Conservation (phyloP, 306 rosid genomes). For the Quercus rubra region DNA sequence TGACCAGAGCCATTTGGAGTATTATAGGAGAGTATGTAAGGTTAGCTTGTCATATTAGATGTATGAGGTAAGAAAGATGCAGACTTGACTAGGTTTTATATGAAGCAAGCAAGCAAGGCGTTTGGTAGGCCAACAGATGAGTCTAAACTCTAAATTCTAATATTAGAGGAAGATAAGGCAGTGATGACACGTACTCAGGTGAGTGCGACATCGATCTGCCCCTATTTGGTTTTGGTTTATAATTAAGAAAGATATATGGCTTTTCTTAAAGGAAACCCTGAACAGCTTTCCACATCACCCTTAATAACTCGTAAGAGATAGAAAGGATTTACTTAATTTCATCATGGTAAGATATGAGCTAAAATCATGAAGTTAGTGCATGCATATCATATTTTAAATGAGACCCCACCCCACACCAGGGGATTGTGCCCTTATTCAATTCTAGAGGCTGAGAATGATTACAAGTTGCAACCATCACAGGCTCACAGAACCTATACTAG, state of each 20-base stretch:
- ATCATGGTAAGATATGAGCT: not conserved
- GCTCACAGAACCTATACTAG: not conserved
- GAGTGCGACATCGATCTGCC: slow-evolving; percentile 31
- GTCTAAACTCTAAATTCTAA: slow-evolving; percentile 7
- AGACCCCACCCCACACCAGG: not conserved
- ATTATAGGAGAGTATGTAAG: slow-evolving; percentile 15
- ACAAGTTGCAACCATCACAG: not conserved
- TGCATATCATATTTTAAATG: not conserved
- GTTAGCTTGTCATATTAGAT: slow-evolving; percentile 13
- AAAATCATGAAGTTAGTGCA: not conserved
- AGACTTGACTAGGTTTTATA: slow-evolving; percentile 34
- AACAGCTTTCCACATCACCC: not conserved
- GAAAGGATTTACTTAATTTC: not conserved
- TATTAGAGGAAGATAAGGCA: slow-evolving; percentile 30
- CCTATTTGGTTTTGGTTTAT: slow-evolving; percentile 43
- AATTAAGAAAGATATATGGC: slow-evolving; percentile 25
- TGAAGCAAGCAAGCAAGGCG: slow-evolving; percentile 29
- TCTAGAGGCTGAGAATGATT: not conserved
- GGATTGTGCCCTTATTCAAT: not conserved
- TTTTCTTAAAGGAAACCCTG: not conserved
- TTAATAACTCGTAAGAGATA: not conserved
- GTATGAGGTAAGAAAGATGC: slow-evolving; percentile 36
- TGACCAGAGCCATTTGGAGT: slow-evolving; percentile 35
- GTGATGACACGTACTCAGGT: slow-evolving; percentile 33
- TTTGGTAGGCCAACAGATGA: slow-evolving; percentile 60